phyloP scores from a whole-genome alignment of 257 asterid species.

The Petrea volubilis region DNA sequence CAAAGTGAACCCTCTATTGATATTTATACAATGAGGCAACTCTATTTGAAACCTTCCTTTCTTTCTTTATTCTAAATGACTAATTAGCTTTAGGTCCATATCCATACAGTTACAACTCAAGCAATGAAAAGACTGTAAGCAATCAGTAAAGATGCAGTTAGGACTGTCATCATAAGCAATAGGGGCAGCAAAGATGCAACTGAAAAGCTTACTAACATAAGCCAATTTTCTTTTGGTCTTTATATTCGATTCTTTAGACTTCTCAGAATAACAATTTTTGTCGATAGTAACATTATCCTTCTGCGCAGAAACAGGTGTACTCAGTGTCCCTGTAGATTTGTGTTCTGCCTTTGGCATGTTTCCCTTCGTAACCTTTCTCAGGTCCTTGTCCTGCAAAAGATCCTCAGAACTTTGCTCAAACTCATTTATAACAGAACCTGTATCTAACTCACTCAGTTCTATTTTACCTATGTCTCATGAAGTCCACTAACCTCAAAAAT shows the following conservation, averaged over 20 bases:
- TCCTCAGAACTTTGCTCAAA: conserved; percentile 18
- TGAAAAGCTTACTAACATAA: conserved; percentile 43
- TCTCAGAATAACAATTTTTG: conserved; percentile 18
- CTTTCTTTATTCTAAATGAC: neutral
- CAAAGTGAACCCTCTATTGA: neutral
- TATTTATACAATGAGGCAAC: neutral
- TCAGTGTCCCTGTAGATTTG: conserved; percentile 17
- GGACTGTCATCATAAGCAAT: neutral
- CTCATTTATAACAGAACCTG: conserved; percentile 10
- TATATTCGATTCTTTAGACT: conserved; percentile 16
- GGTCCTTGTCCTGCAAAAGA: conserved; percentile 23
- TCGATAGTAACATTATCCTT: conserved; percentile 26
- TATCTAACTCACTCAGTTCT: conserved; percentile 10
- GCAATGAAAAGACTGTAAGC: neutral
- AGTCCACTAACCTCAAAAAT: conserved; percentile 18
- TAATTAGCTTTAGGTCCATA: conserved; percentile 4
- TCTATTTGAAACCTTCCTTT: neutral
- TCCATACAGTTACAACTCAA: neutral
- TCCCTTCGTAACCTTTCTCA: conserved; percentile 16
- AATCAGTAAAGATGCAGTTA: neutral
- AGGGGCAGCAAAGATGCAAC: conserved; percentile 1
- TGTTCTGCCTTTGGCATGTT: conserved; percentile 17
- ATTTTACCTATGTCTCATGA: conserved; percentile 12
- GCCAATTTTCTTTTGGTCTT: conserved; percentile 36
- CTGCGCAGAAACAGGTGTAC: conserved; percentile 21